Percentiles rank a stretch among this genome's conserved stretches.
phyloP scores from a whole-genome alignment of 2,329 filamentous ascomycete genomes.

The Trichoderma harzianum region DNA sequence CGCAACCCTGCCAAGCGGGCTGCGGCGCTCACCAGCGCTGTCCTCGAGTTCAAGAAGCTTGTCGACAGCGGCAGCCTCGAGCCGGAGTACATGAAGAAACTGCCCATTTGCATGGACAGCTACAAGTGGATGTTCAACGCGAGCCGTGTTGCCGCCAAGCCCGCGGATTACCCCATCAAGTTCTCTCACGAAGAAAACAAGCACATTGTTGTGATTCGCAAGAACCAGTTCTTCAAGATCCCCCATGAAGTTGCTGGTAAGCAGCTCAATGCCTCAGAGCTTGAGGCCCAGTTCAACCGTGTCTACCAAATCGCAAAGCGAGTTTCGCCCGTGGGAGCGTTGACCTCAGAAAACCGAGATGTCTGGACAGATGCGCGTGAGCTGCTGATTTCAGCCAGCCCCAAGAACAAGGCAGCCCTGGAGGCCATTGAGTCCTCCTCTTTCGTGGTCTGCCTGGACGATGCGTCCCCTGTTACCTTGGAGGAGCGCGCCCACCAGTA shows the following conservation, averaged over 20 bases:
- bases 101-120: slow-evolving; percentile 96
- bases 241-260: slow-evolving; percentile 74
- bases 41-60: slow-evolving; percentile 89
- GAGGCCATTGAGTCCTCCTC: slow-evolving; percentile 82
- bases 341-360: slow-evolving; percentile 92
- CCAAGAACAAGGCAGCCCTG: slow-evolving; percentile 73
- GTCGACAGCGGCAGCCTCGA: slow-evolving; percentile 81
- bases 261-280: slow-evolving; percentile 82
- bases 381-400: slow-evolving; percentile 69
- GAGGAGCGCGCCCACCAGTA: slow-evolving; percentile 95
- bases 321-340: slow-evolving; percentile 70
- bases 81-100: slow-evolving; percentile 97
- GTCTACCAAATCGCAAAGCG: slow-evolving; percentile 75
- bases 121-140: slow-evolving; percentile 99
- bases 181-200: slow-evolving; percentile 72
- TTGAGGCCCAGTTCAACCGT: slow-evolving; percentile 83
- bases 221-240: slow-evolving; percentile 98
- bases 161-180: slow-evolving; percentile 79
- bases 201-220: slow-evolving; percentile 85
- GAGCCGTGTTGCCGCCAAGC: slow-evolving; percentile 77
- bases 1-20: slow-evolving; percentile 89
- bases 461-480: slow-evolving; percentile 84
- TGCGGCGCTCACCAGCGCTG: slow-evolving; percentile 80
- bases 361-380: slow-evolving; percentile 83
- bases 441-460: slow-evolving; percentile 91